Percentiles rank a stretch among this genome's conserved stretches.
These are phyloP conservation scores for Dactylorhiza incarnata DNA, from an alignment of 106 monocot genomes.

Conservation along the genomic window DNA sequence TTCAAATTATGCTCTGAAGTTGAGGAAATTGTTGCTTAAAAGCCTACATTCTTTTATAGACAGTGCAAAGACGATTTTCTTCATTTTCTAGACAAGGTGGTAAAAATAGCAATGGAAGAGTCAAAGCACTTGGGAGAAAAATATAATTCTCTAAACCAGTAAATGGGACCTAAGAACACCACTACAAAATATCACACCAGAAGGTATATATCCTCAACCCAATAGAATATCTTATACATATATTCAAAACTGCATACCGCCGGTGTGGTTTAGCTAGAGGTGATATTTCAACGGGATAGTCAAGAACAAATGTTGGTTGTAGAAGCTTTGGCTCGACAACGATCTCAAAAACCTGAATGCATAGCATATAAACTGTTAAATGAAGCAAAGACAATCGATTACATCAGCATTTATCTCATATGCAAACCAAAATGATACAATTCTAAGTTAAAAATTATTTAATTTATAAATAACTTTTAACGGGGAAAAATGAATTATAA, in stretches of 20 bases:
- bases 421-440: background rate
- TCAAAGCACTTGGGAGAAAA: background rate
- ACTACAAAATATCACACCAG: background rate
- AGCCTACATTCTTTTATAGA: background rate
- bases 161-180: background rate
- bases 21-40: background rate
- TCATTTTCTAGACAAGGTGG: background rate
- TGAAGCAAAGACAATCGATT: background rate
- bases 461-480: background rate
- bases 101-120: background rate
- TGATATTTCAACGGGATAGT: conserved; percentile 88
- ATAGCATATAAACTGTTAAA: conserved; percentile 4
- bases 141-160: background rate
- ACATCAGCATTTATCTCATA: background rate
- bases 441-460: background rate
- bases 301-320: conserved; percentile 97
- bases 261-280: conserved; percentile 79
- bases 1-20: background rate
- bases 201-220: background rate
- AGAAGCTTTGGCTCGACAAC: conserved; percentile 83
- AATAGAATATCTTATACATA: background rate
- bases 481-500: background rate
- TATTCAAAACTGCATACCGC: conserved; percentile 32
- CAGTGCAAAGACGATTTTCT: background rate
- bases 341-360: conserved; percentile 76